A percentile compares a stretch with the other conserved stretches of the same genome.
These are phyloP conservation scores for Lagenidium sp. DNA, from an alignment of 352 stramenopile species.

Conservation along the genomic window DNA sequence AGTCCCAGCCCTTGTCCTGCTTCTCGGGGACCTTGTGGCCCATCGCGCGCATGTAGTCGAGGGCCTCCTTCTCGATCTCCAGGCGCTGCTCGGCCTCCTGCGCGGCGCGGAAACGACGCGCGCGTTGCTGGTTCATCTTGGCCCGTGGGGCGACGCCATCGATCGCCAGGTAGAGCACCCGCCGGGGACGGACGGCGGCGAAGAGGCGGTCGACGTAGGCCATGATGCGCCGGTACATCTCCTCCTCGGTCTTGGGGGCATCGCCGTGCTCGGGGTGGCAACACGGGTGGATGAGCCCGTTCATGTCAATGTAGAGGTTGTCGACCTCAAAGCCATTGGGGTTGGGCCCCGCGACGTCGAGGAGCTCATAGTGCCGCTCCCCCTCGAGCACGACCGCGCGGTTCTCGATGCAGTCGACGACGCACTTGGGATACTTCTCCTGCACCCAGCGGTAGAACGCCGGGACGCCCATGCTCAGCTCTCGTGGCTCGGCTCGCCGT, in stretches of 20 bases:
- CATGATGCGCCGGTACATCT: slow-evolving; percentile 98
- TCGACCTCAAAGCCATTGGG: slow-evolving; percentile 94
- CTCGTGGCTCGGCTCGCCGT: no score
- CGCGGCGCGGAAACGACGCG: slow-evolving; percentile 93
- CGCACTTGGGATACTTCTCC: slow-evolving; percentile 98
- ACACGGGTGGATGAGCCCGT: slow-evolving; percentile 99
- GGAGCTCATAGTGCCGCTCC: slow-evolving; percentile 71
- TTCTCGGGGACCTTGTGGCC: slow-evolving; percentile 73
- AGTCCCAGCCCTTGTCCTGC: slow-evolving; percentile 92
- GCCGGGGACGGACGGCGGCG: slow-evolving; percentile 89
- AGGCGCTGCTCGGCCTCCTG: slow-evolving; percentile 92
- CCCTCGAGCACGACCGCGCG: slow-evolving; percentile 72
- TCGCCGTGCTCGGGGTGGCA: slow-evolving; percentile 93
- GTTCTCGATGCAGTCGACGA: slow-evolving; percentile 86
- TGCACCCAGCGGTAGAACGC: slow-evolving; percentile 99
- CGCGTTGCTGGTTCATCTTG: slow-evolving; percentile 99
- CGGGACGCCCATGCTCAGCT: slow-evolving; percentile 97
- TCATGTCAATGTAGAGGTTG: slow-evolving; percentile 99
- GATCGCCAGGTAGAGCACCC: slow-evolving; percentile 97
- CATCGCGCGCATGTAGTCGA: slow-evolving; percentile 89
- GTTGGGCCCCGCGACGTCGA: slow-evolving; percentile 81
- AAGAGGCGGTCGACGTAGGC: slow-evolving; percentile 97
- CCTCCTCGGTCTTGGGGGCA: slow-evolving; percentile 91
- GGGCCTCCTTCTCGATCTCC: slow-evolving; percentile 90
- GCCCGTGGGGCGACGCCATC: slow-evolving; percentile 97